Base-by-base conservation (phyloP, 176 grass and related monocot genomes). In the Aegilops tauschii region DNA sequence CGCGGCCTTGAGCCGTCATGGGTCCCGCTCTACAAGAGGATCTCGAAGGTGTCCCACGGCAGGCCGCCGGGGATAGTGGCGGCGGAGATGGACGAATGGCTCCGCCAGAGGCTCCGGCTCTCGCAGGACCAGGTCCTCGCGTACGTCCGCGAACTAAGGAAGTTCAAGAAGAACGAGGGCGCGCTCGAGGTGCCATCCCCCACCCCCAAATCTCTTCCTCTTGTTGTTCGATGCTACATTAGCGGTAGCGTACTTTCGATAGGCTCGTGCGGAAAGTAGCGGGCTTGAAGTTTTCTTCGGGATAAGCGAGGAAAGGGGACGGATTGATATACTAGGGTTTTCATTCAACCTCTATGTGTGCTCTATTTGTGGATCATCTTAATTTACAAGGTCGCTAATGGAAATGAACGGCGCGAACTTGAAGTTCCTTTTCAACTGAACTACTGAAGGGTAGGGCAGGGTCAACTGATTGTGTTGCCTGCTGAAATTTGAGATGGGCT, bases 111-210 rank as follows among this genome's bases (percentile, higher is more conserved):
- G 7, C 39, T 47, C 8, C 36, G 52, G 17, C 75, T 86, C 27
- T 68, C 58, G 32, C 36, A 70, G 21, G 28, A 31, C 5, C 34
- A 87, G 61, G 42, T 92, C 16, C 35, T 89, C 25, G 59, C 76
- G 67, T 86, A 84, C 84, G 84, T 89, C 29, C 85, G 77, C 75
- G 71, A 49, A 16, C 50, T 87, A 20, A 87, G 37, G 45, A 89
- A 30, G 61, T 87, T 49, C 65, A 44, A 12, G 5, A 50, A 80
- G 4, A 13, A 81, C 14, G 42, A 31, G 27, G 36, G 73, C 80
- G 87, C 90, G 66, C 87, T 92, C 66, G 79, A 89, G 84, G 90
- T 89, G 58, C 47, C 25, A 59, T 8, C 52, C 52, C 54, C 54
- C 18, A 0, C 18, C 54, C 54, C 18, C 18, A 54, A 54, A 54